Base-by-base conservation (phyloP, 257 asterid genomes). In the Mitragyna speciosa region DNA sequence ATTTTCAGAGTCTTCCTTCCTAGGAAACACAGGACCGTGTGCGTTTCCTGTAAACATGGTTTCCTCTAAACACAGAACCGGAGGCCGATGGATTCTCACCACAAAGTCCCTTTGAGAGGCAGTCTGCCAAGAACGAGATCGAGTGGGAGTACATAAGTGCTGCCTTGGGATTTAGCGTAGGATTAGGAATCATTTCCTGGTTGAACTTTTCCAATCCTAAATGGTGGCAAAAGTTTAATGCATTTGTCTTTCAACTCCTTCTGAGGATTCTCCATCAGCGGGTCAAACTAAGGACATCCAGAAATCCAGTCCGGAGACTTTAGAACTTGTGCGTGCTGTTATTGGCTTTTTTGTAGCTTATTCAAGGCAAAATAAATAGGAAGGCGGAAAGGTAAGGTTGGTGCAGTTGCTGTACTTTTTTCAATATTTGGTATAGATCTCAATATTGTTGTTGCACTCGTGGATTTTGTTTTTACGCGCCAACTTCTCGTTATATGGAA, bases 1-100 rank as follows among this genome's bases (percentile, higher is more conserved):
- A 48, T 91, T 91, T 64, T 7, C 83, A 2, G 85, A 63, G 58
- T 41, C 52, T 72, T 91, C 91, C 5, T 91, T 43, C 45, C 1
- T 33, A 11, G 93, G 91, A 26, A 91, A 91, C 16, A 64, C 7
- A 47, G 43, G 24, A 8, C 76, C 22, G 14, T 75, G 79, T 9
- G 70, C 58, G 6, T 59, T 75, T 75, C 79, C 79, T 24, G 58
- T 75, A 6, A 58, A 22, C 69, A 30, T 54, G 17, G 28, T 48
- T 68, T 74, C 52, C 48, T 15, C 33, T 49, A n/a, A n/a, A n/a
- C n/a, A n/a, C n/a, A n/a, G 24, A 7, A 24, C 2, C 28, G n/a
- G 15, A n/a, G 2, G n/a, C 17, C 24, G 49, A 15, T 2, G 70
- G 45, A 47, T 26, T 58, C 24, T 72, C 76, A 43, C 49, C 41